Conservation (phyloP, 352 stramenopile species). For the Phytophthora ramorum region DNA sequence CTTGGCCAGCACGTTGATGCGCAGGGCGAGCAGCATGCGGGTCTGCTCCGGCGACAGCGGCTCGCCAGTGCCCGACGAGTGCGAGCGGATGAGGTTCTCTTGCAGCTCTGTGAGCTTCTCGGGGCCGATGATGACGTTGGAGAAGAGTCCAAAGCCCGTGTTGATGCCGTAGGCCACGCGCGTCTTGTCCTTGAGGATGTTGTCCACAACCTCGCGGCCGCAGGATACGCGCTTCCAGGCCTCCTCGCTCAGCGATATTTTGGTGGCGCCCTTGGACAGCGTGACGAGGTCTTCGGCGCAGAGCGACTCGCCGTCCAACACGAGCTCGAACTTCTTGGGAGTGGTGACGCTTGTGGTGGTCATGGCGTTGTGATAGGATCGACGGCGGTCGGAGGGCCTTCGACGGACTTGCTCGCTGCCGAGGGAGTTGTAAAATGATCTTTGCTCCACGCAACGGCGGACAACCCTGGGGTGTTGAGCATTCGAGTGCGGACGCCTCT, state of each 20-base stretch:
- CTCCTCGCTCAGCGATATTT: slow-evolving; percentile 64
- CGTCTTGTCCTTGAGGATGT: slow-evolving; percentile 82
- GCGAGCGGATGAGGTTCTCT: slow-evolving; percentile 85
- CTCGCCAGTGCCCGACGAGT: slow-evolving; percentile 82
- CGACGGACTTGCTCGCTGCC: slow-evolving; percentile 19
- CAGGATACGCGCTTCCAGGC: slow-evolving; percentile 80
- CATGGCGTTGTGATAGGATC: slow-evolving; percentile 11
- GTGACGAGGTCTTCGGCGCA: slow-evolving; percentile 74
- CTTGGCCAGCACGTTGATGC: slow-evolving; percentile 91
- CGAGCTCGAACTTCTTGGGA: slow-evolving; percentile 35
- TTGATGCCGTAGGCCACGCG: slow-evolving; percentile 93
- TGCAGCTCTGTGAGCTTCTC: slow-evolving; percentile 89
- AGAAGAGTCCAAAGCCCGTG: slow-evolving; percentile 93
- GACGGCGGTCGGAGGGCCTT: background rate
- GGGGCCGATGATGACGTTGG: slow-evolving; percentile 87
- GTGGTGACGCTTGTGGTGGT: slow-evolving; percentile 6
- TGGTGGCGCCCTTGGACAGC: slow-evolving; percentile 67
- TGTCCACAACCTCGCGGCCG: slow-evolving; percentile 84
- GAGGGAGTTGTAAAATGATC: slow-evolving; percentile 34
- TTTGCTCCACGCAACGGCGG: slow-evolving; percentile 2
- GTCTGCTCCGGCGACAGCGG: slow-evolving; percentile 78
- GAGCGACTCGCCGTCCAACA: slow-evolving; percentile 75
- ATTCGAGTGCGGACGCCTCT: slow-evolving; percentile 7
- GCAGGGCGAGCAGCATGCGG: slow-evolving; percentile 88
- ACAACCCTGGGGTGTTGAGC: slow-evolving; percentile 1